A percentile compares a stretch with the other conserved stretches of the same genome.
phyloP scores from a whole-genome alignment of 768 basidiomycete genomes.

The Suillus hirtellus region DNA sequence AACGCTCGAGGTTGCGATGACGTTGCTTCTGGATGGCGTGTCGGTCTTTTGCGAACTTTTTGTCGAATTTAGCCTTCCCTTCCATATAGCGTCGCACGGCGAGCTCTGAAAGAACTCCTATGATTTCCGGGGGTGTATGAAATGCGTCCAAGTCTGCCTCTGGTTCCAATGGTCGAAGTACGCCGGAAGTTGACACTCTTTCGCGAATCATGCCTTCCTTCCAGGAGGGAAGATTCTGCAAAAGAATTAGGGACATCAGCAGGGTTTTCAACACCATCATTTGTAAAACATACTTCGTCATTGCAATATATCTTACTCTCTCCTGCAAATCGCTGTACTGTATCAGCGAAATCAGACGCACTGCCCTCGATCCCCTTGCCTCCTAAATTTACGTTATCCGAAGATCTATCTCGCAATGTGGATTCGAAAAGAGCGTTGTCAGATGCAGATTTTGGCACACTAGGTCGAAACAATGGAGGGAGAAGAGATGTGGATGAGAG shows the following conservation, averaged over 20 bases:
- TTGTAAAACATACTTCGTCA: conserved; percentile 42
- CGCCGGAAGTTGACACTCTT: conserved; percentile 78
- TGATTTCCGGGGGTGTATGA: conserved; percentile 57
- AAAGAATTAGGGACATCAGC: conserved; percentile 11
- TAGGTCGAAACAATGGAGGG: conserved; percentile 16
- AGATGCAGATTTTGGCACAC: conserved; percentile 19
- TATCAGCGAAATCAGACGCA: conserved; percentile 13
- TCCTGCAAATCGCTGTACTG: conserved; percentile 50
- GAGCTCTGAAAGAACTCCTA: conserved; percentile 77
- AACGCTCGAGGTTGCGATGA: conserved; percentile 60
- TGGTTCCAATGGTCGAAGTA: conserved; percentile 81
- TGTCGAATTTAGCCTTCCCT: conserved; percentile 58
- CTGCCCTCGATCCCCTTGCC: conserved; percentile 21
- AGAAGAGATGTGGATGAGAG: conserved; percentile 5
- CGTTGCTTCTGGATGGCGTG: conserved; percentile 67
- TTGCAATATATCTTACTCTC: conserved; percentile 57
- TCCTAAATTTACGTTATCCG: conserved; percentile 20
- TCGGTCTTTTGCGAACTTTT: conserved; percentile 60
- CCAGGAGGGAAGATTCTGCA: conserved; percentile 39
- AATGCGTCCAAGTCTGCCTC: conserved; percentile 67
- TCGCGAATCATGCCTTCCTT: conserved; percentile 83
- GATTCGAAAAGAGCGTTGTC: conserved; percentile 6
- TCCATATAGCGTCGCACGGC: conserved; percentile 76
- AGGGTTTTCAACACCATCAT: background rate
- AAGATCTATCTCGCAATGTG: background rate